phyloP scores from a whole-genome alignment of 2,329 filamentous ascomycete species.

The Emydomyces testavorans region DNA sequence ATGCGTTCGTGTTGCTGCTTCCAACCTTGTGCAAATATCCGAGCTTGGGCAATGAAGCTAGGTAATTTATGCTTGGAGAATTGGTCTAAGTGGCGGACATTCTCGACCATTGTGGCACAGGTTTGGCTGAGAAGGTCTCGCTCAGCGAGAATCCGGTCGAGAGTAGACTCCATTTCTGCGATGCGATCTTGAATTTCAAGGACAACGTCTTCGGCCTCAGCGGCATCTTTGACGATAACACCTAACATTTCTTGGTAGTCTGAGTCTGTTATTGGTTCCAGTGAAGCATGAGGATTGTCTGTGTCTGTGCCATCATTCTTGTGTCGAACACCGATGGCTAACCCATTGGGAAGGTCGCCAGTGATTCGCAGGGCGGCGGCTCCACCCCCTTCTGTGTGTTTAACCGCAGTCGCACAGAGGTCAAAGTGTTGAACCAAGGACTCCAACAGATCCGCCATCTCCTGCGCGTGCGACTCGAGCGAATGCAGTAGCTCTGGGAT shows the following conservation, averaged over 20 bases:
- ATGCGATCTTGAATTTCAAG: conserved; percentile 62
- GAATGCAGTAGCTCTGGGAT: conserved; percentile 47
- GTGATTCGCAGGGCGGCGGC: conserved; percentile 54
- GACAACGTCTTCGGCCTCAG: conserved; percentile 52
- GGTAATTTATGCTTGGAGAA: conserved; percentile 53
- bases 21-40: conserved; percentile 49
- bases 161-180: conserved; percentile 62
- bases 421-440: conserved; percentile 83
- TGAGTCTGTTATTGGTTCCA: conserved; percentile 60
- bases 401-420: conserved; percentile 79
- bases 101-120: conserved; percentile 48
- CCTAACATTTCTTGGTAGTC: conserved; percentile 74
- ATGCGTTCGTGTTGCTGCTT: conserved; percentile 61
- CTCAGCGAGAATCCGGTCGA: conserved; percentile 52
- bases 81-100: conserved; percentile 55
- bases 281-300: conserved; percentile 34
- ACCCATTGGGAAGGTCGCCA: conserved; percentile 48
- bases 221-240: conserved; percentile 52
- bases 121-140: conserved; percentile 46
- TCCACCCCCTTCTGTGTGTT: conserved; percentile 73
- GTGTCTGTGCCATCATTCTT: conserved; percentile 26
- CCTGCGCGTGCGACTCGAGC: conserved; percentile 62
- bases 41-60: conserved; percentile 38
- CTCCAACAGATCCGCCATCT: conserved; percentile 69
- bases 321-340: conserved; percentile 29